Conservation (phyloP, 441 rosid species). For the Bruguiera hainesii region DNA sequence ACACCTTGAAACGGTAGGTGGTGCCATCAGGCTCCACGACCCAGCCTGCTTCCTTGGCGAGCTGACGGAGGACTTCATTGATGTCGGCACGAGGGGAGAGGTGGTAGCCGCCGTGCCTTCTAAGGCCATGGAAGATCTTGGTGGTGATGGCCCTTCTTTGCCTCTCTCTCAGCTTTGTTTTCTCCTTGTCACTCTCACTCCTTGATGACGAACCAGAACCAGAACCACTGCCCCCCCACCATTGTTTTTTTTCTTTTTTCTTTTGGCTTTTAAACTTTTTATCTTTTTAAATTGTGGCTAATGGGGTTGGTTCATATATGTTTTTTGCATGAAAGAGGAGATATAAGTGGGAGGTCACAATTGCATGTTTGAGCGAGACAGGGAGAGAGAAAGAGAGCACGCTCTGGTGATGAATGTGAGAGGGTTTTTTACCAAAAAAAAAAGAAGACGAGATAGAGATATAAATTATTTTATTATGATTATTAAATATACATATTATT, state of each 20-base stretch:
- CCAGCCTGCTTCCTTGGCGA: slow-evolving; percentile 57
- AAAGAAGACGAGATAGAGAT: neutral
- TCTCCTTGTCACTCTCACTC: slow-evolving; percentile 49
- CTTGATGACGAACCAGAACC: slow-evolving; percentile 21
- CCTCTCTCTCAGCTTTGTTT: slow-evolving; percentile 50
- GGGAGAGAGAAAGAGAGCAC: slow-evolving; percentile 2
- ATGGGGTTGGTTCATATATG: slow-evolving; percentile 22
- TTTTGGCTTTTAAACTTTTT: neutral
- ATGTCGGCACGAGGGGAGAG: slow-evolving; percentile 47
- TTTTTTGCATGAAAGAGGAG: slow-evolving; percentile 21
- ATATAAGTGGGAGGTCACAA: neutral
- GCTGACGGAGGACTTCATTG: slow-evolving; percentile 48
- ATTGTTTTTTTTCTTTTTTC: neutral
- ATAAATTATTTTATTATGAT: too few species aligned
- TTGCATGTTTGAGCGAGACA: slow-evolving; percentile 9
- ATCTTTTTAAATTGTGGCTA: too few species aligned
- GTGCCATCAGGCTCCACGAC: slow-evolving; percentile 45
- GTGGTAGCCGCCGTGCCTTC: slow-evolving; percentile 41
- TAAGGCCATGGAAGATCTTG: slow-evolving; percentile 45
- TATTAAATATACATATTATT: too few species aligned
- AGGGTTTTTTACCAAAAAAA: too few species aligned
- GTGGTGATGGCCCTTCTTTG: slow-evolving; percentile 48
- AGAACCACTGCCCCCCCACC: slow-evolving; percentile 14
- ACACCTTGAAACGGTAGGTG: slow-evolving; percentile 37
- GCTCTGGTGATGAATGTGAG: neutral